Conservation (phyloP, 768 basidiomycete genomes). For the Podaxis sp. region DNA sequence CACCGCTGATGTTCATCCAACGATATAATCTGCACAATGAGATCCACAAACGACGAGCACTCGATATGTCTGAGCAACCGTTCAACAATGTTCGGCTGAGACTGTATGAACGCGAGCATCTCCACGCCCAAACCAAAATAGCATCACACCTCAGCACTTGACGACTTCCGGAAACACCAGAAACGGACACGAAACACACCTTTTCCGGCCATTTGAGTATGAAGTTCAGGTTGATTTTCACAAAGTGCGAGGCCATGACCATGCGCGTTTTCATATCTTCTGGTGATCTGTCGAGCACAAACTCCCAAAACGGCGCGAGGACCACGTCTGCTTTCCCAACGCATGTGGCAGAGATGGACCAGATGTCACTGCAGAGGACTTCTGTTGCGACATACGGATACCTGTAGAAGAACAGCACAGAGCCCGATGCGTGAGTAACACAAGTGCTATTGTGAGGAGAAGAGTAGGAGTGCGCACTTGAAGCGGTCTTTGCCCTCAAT, state of each 20-base stretch:
- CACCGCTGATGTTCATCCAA: constrained; percentile 83
- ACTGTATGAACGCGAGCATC: constrained; percentile 92
- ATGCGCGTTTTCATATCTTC: constrained; percentile 88
- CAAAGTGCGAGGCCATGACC: constrained; percentile 88
- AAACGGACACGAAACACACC: constrained; percentile 46
- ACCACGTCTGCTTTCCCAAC: constrained; percentile 68
- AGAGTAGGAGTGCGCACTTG: constrained; percentile 57
- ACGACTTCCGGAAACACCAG: constrained; percentile 15
- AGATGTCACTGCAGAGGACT: constrained; percentile 93
- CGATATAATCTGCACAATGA: constrained; percentile 87
- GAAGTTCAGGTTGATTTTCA: constrained; percentile 90
- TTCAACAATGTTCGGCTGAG: constrained; percentile 77
- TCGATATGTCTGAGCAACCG: constrained; percentile 84
- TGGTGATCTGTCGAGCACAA: constrained; percentile 71
- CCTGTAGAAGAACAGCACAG: constrained; percentile 38
- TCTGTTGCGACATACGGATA: constrained; percentile 94
- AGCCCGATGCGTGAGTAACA: neutral
- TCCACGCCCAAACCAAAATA: constrained; percentile 29
- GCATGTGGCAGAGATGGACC: constrained; percentile 91
- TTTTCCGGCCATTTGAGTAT: constrained; percentile 86
- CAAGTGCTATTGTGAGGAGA: neutral
- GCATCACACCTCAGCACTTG: constrained; percentile 22
- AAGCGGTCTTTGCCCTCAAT: constrained; percentile 73
- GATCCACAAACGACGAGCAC: constrained; percentile 87
- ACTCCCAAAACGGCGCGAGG: constrained; percentile 90